Percentiles rank a stretch among this genome's conserved stretches.
These are phyloP conservation scores for Dothidotthia symphoricarpi DNA, from an alignment of 2,329 filamentous ascomycete species.

Conservation along the genomic window DNA sequence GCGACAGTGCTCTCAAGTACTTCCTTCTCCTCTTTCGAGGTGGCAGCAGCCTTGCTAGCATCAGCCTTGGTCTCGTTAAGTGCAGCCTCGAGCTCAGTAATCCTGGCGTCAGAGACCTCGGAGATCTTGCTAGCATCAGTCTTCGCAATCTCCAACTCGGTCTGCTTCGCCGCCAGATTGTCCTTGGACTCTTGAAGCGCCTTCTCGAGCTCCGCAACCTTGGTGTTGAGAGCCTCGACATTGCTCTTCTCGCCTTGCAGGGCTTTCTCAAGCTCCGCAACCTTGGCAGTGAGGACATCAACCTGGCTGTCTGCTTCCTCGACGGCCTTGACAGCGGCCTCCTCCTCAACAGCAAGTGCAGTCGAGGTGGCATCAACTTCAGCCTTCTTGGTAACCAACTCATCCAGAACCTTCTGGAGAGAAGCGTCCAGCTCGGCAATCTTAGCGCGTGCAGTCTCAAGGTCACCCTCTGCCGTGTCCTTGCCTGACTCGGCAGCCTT, in stretches of 20 bases:
- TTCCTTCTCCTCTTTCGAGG: conserved; percentile 17
- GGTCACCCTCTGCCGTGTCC: conserved; percentile 27
- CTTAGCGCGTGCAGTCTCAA: conserved; percentile 26
- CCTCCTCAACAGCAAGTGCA: conserved; percentile 20
- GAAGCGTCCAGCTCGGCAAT: conserved; percentile 29
- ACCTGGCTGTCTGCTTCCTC: conserved; percentile 26
- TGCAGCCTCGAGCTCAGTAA: conserved; percentile 15
- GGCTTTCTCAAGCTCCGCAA: conserved; percentile 5
- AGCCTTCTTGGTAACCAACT: conserved; percentile 21
- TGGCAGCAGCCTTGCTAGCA: conserved; percentile 10
- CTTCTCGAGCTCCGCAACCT: conserved; percentile 22
- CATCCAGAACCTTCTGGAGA: conserved; percentile 27
- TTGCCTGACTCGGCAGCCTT: conserved; percentile 24
- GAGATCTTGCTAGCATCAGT: conserved; percentile 15
- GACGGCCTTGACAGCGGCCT: conserved; percentile 22
- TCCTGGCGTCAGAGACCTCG: conserved; percentile 12
- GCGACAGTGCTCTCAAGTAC: conserved; percentile 20
- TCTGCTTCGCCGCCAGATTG: conserved; percentile 11
- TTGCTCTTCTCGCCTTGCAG: conserved; percentile 13
- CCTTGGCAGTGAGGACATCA: conserved; percentile 22
- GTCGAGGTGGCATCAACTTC: conserved; percentile 23
- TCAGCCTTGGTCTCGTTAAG: conserved; percentile 7
- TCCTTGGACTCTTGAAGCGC: conserved; percentile 15
- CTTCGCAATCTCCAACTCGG: conserved; percentile 14
- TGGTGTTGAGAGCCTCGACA: conserved; percentile 21